Evolutionary conservation across 2,329 filamentous ascomycete species (phyloP), one percentile per base, ranked within the genome.

Genomic region (Cercospora janseana): DNA sequence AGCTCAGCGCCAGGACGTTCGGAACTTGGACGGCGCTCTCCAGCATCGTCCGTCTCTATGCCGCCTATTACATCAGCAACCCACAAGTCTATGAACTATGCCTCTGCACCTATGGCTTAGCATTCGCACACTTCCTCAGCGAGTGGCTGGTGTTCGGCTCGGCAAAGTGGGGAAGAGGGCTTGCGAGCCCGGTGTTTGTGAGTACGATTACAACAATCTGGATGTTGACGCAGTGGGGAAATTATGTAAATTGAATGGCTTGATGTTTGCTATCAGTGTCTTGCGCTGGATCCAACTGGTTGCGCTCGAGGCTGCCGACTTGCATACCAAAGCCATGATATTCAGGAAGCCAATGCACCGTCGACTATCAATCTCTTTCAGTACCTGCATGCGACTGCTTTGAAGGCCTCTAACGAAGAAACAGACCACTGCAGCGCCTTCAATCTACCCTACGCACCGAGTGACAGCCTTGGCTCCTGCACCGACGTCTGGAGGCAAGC

Each of bases 21-120:
- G 90, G 87, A 46, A 93, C 88, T 23, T 96, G 90, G 85, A 94
- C 91, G 0, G 78, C 92, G 51, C 76, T 95, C 51, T 85, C 86
- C 4, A 80, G 83, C 51, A 74, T 95, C 43, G 79, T 95, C 35
- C 82, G 91, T 45, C 73, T 90, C 59, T 94, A 94, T 66, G 88
- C 88, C 4, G 87, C 88, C 26, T 95, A 94, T 72, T 78, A 94
- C 69, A 81, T 95, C 56, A 76, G 82, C 58, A 78, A 88, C 54
- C 79, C 80, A 1, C 78, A 80, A 35, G 76, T 91, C 47, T 96
- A 94, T 69, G 80, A 93, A 67, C 75, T 96, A 51, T 86, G 86
- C 12, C 73, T 93, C 59, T 88, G 85, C 79, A 93, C 87, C 6
- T 95, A 92, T 68, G 78, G 82, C 1, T 77, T 95, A 48, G 91